phyloP scores from a whole-genome alignment of 2,329 filamentous ascomycete species.

The Alternaria atra region DNA sequence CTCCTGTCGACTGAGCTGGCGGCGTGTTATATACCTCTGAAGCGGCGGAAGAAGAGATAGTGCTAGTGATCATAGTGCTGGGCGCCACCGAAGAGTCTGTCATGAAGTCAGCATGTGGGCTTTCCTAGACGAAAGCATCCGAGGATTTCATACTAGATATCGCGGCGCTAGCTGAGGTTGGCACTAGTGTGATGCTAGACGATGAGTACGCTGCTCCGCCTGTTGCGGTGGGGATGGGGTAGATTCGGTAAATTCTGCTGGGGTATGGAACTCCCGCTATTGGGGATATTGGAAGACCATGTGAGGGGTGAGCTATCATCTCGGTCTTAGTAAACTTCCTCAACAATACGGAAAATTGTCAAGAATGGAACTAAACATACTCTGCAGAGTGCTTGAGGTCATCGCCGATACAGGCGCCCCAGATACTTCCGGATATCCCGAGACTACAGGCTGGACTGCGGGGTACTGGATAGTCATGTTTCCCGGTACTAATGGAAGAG shows the following conservation, averaged over 20 bases:
- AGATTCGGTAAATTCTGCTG: too few relatives aligned
- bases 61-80: not conserved
- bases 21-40: not conserved
- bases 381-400: not conserved
- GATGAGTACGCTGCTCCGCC: too few relatives aligned
- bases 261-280: too few relatives aligned
- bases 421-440: not conserved
- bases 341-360: too few relatives aligned
- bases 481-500: not conserved
- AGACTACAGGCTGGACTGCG: not conserved
- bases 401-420: too few relatives aligned
- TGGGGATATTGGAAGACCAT: too few relatives aligned
- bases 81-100: not conserved
- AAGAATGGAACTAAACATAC: too few relatives aligned
- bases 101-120: not conserved
- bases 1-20: not conserved
- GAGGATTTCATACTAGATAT: not conserved
- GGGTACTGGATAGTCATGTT: not conserved
- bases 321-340: too few relatives aligned
- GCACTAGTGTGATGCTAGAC: not conserved
- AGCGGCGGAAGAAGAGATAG: not conserved
- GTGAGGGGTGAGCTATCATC: too few relatives aligned
- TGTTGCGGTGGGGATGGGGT: too few relatives aligned
- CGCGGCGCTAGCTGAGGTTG: not conserved
- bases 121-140: not conserved